These are phyloP conservation scores for Vinca major DNA, from an alignment of 305 asterid species.

Conservation along the genomic window DNA sequence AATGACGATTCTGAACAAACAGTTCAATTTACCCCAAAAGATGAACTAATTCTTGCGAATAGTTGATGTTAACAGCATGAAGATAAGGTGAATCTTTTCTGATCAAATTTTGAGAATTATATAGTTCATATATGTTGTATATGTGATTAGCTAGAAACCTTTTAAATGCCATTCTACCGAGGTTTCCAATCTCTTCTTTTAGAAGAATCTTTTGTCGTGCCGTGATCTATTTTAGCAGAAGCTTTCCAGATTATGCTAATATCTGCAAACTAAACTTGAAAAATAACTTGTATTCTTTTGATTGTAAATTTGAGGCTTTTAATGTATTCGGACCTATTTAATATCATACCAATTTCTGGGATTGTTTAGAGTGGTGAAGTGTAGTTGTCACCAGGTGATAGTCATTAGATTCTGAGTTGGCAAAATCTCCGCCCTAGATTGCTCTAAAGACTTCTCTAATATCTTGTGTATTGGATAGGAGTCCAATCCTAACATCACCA, in stretches of 20 bases:
- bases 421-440: too few relatives aligned
- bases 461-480: too few relatives aligned
- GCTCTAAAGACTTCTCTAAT: too few relatives aligned
- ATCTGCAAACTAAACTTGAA: background rate
- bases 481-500: too few relatives aligned
- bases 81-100: background rate
- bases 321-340: background rate
- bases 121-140: background rate
- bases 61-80: background rate
- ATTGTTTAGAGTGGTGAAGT: background rate
- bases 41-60: conserved; percentile 2
- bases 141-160: background rate
- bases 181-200: background rate
- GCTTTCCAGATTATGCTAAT: background rate
- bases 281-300: background rate
- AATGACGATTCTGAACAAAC: conserved; percentile 15
- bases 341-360: background rate
- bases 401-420: too few relatives aligned
- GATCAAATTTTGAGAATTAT: background rate
- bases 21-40: conserved; percentile 1
- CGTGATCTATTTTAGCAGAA: background rate
- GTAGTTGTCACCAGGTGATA: too few relatives aligned
- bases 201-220: background rate
- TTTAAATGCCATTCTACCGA: background rate
- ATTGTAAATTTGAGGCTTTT: background rate